Percentiles rank a stretch among this genome's conserved stretches.
These are phyloP conservation scores for Irpex sp. DNA, from an alignment of 1,284 basidiomycete species.

Conservation along the genomic window DNA sequence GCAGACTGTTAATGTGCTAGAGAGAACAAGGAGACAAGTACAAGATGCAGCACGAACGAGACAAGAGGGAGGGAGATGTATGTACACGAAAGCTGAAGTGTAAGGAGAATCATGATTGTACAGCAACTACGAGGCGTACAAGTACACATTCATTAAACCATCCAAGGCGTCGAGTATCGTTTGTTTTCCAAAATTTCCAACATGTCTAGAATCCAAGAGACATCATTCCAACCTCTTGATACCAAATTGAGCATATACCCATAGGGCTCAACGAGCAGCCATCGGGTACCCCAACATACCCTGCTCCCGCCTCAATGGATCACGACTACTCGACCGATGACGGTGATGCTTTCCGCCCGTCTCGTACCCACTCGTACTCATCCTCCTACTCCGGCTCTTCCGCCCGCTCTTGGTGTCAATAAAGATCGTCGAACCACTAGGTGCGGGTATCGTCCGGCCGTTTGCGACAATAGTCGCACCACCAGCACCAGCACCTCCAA, in stretches of 20 bases:
- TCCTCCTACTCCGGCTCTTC: neutral
- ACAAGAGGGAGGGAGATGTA: neutral
- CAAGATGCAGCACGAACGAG: neutral
- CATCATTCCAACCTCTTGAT: too few relatives aligned
- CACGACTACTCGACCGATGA: neutral
- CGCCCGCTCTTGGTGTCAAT: constrained; percentile 2
- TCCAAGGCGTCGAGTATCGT: too few relatives aligned
- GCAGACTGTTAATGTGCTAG: neutral
- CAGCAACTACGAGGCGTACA: neutral
- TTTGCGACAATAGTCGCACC: neutral
- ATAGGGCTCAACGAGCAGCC: neutral
- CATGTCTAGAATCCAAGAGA: too few relatives aligned
- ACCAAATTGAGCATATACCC: too few relatives aligned
- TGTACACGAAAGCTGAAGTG: neutral
- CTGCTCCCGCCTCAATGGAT: neutral
- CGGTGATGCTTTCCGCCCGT: neutral
- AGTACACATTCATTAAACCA: neutral
- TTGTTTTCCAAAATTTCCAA: too few relatives aligned
- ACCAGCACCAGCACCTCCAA: neutral
- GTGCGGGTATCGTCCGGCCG: constrained; percentile 8
- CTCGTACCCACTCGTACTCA: neutral
- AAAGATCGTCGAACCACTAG: constrained; percentile 11
- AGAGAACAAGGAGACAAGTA: neutral
- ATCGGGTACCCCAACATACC: neutral
- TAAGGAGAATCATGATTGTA: neutral